phyloP scores from a whole-genome alignment of 2,329 filamentous ascomycete genomes.

The Colletotrichum tanaceti region DNA sequence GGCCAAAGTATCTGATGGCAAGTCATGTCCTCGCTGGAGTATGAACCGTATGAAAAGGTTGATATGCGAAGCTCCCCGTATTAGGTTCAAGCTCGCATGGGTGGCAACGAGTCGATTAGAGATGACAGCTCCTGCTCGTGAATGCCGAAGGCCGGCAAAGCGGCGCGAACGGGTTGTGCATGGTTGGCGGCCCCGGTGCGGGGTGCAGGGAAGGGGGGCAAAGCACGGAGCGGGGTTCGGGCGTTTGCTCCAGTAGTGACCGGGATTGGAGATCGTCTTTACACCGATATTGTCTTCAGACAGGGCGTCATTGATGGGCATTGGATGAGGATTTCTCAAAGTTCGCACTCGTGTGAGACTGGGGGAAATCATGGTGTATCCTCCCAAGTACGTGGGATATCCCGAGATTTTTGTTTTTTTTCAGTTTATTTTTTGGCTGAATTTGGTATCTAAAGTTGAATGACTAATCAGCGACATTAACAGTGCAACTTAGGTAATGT shows the following conservation, averaged over 20 bases:
- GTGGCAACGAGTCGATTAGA: constrained; percentile 2
- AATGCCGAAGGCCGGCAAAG: too few species aligned
- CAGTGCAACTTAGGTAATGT: too few species aligned
- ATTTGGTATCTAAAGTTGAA: too few species aligned
- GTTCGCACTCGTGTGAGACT: too few species aligned
- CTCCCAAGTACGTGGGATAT: too few species aligned
- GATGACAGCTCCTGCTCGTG: constrained; percentile 25
- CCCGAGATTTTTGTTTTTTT: too few species aligned
- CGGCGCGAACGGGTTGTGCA: background rate
- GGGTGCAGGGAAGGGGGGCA: background rate
- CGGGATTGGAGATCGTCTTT: constrained; percentile 12
- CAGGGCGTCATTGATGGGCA: too few species aligned
- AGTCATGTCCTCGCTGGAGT: background rate
- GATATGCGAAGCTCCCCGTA: background rate
- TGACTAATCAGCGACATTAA: too few species aligned
- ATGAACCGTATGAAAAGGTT: constrained; percentile 5
- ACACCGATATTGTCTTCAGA: background rate
- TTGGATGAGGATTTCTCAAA: too few species aligned
- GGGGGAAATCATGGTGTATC: too few species aligned
- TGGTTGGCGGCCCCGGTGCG: background rate
- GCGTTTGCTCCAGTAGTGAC: background rate
- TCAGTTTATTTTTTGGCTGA: too few species aligned
- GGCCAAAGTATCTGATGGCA: too few species aligned
- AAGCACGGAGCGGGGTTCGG: constrained; percentile 17
- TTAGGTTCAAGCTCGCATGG: constrained; percentile 9